phyloP scores from a whole-genome alignment of 805 yeast genomes.

The Teunomyces pallodes region DNA sequence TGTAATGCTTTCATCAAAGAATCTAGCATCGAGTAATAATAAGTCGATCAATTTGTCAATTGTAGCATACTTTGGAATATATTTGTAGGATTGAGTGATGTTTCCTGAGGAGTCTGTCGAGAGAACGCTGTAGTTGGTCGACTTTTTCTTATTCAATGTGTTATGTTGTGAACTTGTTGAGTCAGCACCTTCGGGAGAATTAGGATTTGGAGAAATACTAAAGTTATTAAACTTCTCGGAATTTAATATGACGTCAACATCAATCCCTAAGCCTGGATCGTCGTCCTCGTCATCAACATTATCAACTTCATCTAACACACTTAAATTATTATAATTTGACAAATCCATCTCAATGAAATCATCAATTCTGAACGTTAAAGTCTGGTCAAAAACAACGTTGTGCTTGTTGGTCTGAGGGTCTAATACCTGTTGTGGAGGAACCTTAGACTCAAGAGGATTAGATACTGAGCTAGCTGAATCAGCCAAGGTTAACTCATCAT shows the following conservation, averaged over 20 bases:
- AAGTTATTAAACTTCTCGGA: conserved; percentile 38
- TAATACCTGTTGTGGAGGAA: conserved; percentile 10
- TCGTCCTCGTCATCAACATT: conserved; percentile 35
- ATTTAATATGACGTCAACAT: conserved; percentile 42
- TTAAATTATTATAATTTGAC: conserved; percentile 12
- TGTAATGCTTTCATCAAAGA: conserved; percentile 44
- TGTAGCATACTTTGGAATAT: conserved; percentile 45
- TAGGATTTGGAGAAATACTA: conserved; percentile 16
- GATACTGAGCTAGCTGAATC: neutral
- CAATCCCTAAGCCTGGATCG: conserved; percentile 40
- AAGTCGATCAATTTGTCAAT: conserved; percentile 77
- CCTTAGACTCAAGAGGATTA: conserved; percentile 5
- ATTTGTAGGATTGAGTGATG: conserved; percentile 5
- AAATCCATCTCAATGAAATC: conserved; percentile 28
- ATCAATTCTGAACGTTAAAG: conserved; percentile 34
- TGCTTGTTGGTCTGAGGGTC: conserved; percentile 19
- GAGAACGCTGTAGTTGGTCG: conserved; percentile 19
- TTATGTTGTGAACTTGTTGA: neutral
- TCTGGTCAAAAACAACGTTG: conserved; percentile 27
- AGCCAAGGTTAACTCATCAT: conserved; percentile 27
- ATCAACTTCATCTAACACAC: conserved; percentile 25
- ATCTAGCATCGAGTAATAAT: conserved; percentile 64
- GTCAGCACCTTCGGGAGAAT: neutral
- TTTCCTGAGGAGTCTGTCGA: conserved; percentile 13
- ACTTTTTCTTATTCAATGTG: conserved; percentile 9